phyloP scores from a whole-genome alignment of 2,329 filamentous ascomycete species.

The Plenodomus biglobosus region DNA sequence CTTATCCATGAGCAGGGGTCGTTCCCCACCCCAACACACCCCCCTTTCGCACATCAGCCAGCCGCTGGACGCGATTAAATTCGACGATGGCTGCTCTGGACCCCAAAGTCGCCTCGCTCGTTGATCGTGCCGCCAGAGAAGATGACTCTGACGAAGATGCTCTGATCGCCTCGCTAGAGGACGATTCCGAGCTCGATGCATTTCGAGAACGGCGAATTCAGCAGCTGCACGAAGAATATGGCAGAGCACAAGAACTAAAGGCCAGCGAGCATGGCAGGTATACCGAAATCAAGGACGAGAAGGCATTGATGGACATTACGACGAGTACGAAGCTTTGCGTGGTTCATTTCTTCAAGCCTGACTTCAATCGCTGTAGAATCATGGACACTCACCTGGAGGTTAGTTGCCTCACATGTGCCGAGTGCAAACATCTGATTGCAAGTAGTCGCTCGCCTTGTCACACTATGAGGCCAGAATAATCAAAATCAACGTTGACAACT shows the following conservation, averaged over 20 bases:
- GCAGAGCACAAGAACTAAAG: slow-evolving; percentile 55
- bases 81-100: slow-evolving; percentile 51
- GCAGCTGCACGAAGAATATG: slow-evolving; percentile 59
- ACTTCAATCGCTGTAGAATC: slow-evolving; percentile 62
- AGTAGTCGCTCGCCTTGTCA: slow-evolving; percentile 53
- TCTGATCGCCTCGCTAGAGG: slow-evolving; percentile 61
- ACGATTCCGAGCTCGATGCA: slow-evolving; percentile 55
- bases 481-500: slow-evolving; percentile 62
- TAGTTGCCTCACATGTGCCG: slow-evolving; percentile 6
- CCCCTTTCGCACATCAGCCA: slow-evolving; percentile 21
- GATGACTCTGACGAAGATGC: slow-evolving; percentile 60
- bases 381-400: slow-evolving; percentile 63
- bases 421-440: not conserved
- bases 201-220: slow-evolving; percentile 61
- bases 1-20: slow-evolving; percentile 5
- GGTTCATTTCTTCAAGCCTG: slow-evolving; percentile 65
- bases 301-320: slow-evolving; percentile 61
- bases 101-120: slow-evolving; percentile 53
- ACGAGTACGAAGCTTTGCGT: slow-evolving; percentile 60
- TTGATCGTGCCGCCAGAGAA: slow-evolving; percentile 47
- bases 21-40: slow-evolving; percentile 7
- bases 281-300: slow-evolving; percentile 60
- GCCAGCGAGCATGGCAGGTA: slow-evolving; percentile 56
- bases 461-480: slow-evolving; percentile 62
- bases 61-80: slow-evolving; percentile 14